A percentile compares a stretch with the other conserved stretches of the same genome.
Conservation (phyloP, 73 alveolate species). For the Blepharisma stoltei region DNA sequence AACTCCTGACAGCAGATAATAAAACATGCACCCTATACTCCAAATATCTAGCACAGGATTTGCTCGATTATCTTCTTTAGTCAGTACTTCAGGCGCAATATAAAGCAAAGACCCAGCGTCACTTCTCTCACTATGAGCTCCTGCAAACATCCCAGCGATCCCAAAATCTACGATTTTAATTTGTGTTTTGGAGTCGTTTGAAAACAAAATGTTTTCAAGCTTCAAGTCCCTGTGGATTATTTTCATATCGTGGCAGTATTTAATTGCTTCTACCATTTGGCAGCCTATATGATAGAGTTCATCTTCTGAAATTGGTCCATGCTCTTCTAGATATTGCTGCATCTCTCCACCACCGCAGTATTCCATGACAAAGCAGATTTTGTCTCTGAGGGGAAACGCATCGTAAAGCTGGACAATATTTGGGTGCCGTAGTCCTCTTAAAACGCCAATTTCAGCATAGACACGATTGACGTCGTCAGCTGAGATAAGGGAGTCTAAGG, state of each 20-base stretch:
- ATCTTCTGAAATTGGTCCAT: neutral
- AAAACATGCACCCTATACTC: constrained; percentile 27
- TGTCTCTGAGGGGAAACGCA: neutral
- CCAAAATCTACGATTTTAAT: constrained; percentile 67
- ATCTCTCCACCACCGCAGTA: constrained; percentile 12
- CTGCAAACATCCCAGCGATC: constrained; percentile 64
- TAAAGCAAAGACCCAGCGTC: constrained; percentile 66
- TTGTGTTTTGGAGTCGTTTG: neutral
- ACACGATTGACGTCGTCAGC: too few species aligned
- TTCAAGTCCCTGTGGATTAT: constrained; percentile 42
- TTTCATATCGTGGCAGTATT: constrained; percentile 27
- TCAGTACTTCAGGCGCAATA: constrained; percentile 64
- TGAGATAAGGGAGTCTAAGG: too few species aligned
- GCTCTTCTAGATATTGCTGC: neutral
- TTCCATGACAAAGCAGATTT: neutral
- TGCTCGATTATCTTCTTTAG: neutral
- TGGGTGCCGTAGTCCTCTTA: neutral
- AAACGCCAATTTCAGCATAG: too few species aligned
- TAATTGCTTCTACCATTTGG: constrained; percentile 33
- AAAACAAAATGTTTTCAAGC: constrained; percentile 38
- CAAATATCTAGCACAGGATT: constrained; percentile 27
- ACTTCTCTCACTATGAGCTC: constrained; percentile 47
- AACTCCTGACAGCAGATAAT: neutral
- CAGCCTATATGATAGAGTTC: neutral
- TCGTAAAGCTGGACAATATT: constrained; percentile 3